Conservation (phyloP, 2,329 filamentous ascomycete genomes). For the Graphium sp. region DNA sequence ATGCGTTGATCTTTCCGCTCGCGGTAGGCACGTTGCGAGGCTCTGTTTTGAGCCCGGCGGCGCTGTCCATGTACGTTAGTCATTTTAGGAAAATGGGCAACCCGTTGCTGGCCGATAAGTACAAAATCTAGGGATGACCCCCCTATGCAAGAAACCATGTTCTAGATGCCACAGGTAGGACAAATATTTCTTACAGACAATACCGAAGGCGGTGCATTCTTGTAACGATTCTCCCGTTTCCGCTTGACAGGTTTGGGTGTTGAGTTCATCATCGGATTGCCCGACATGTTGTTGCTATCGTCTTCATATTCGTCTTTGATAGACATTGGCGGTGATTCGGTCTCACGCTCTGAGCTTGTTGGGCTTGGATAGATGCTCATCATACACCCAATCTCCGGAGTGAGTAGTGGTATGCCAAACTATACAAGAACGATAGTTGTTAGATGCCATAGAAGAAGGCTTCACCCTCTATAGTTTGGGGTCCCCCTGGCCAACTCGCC, state of each 20-base stretch:
- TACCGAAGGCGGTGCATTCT: constrained; percentile 31
- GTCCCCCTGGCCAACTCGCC: no score
- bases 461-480: no score
- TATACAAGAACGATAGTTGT: no score
- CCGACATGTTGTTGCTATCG: no score
- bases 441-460: no score
- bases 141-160: no score
- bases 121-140: no score
- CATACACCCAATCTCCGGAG: no score
- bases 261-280: no score
- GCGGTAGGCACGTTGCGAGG: constrained; percentile 15
- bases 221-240: constrained; percentile 33
- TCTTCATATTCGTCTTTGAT: constrained; percentile 6
- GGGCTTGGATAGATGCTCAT: constrained; percentile 16
- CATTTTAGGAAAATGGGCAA: no score
- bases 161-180: neutral
- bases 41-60: constrained; percentile 14
- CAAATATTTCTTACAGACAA: constrained; percentile 20
- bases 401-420: no score
- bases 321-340: constrained; percentile 2
- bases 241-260: constrained; percentile 16
- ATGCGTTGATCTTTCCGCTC: constrained; percentile 12
- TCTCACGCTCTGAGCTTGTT: constrained; percentile 9
- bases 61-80: constrained; percentile 8
- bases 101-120: no score